Conservation (phyloP, 148 eudicot genomes). For the Tetragonia tetragonoides region DNA sequence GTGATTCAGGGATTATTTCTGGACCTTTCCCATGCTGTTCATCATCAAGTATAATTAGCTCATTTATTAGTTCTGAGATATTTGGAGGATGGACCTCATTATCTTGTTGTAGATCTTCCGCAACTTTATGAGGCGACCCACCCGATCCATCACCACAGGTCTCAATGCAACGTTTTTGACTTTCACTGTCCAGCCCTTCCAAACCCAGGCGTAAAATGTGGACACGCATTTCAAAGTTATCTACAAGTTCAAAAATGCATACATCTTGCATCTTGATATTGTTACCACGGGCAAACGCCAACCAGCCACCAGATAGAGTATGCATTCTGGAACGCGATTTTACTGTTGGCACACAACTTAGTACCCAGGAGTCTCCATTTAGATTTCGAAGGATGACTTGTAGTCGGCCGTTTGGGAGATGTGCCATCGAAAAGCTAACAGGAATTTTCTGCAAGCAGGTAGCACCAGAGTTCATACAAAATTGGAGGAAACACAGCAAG, state of each 20-base stretch:
- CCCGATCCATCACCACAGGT: constrained; percentile 23
- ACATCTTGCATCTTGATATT: constrained; percentile 73
- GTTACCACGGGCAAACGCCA: constrained; percentile 81
- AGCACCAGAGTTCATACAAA: constrained; percentile 4
- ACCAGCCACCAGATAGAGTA: constrained; percentile 88
- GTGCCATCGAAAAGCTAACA: constrained; percentile 52
- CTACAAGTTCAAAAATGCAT: constrained; percentile 88
- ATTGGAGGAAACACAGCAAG: neutral
- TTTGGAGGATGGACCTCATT: neutral
- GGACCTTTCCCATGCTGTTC: neutral
- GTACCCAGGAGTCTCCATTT: constrained; percentile 68
- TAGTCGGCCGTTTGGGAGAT: constrained; percentile 62
- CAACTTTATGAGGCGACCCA: constrained; percentile 8
- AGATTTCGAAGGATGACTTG: constrained; percentile 66
- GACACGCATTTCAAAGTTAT: constrained; percentile 73
- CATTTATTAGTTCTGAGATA: constrained; percentile 5
- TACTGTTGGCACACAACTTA: constrained; percentile 61
- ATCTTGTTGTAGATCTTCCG: constrained; percentile 9
- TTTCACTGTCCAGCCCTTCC: constrained; percentile 53
- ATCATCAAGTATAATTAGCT: neutral
- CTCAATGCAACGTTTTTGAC: constrained; percentile 25
- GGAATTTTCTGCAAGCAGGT: constrained; percentile 65
- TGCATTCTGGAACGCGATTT: constrained; percentile 46
- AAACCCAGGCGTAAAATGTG: constrained; percentile 61
- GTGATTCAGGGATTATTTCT: constrained; percentile 4